Percentiles rank a stretch among this genome's conserved stretches.
Evolutionary conservation across 441 rosid species (phyloP).

Genomic region (Jatropha multifida): DNA sequence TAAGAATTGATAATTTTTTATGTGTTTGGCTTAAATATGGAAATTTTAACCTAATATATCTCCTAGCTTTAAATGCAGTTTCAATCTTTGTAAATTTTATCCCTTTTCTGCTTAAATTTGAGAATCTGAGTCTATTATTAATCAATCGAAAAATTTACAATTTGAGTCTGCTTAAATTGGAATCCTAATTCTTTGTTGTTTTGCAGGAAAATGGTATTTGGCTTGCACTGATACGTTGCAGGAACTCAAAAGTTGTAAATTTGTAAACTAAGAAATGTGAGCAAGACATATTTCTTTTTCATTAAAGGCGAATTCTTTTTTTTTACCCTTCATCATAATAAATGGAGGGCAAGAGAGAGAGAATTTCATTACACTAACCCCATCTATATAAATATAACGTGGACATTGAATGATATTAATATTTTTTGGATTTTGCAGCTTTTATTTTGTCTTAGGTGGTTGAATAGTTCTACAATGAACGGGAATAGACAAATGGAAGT

Average conservation of each 20-base stretch:
- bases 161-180: not conserved
- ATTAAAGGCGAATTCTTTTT: not conserved
- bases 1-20: not conserved
- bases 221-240: slow-evolving; percentile 6
- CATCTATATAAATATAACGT: not conserved
- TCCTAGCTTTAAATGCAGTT: slow-evolving; percentile 1
- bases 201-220: slow-evolving; percentile 19
- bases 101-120: not conserved
- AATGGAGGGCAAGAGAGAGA: not conserved
- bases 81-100: slow-evolving; percentile 4
- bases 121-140: not conserved
- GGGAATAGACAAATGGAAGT: slow-evolving; percentile 54
- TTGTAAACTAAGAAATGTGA: not conserved
- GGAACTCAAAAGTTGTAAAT: slow-evolving; percentile 3
- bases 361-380: not conserved
- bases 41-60: not conserved
- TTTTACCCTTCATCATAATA: slow-evolving; percentile 4
- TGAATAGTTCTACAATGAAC: slow-evolving; percentile 37
- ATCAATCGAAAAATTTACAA: not conserved
- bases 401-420: slow-evolving; percentile 4
- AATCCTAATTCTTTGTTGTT: not conserved
- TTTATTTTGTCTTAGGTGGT: slow-evolving; percentile 5
- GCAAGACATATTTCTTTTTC: not conserved
- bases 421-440: slow-evolving; percentile 27
- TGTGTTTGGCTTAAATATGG: not conserved